These are phyloP conservation scores for Cantharellus cinnabarinus DNA, from an alignment of 768 basidiomycete genomes.

Conservation along the genomic window DNA sequence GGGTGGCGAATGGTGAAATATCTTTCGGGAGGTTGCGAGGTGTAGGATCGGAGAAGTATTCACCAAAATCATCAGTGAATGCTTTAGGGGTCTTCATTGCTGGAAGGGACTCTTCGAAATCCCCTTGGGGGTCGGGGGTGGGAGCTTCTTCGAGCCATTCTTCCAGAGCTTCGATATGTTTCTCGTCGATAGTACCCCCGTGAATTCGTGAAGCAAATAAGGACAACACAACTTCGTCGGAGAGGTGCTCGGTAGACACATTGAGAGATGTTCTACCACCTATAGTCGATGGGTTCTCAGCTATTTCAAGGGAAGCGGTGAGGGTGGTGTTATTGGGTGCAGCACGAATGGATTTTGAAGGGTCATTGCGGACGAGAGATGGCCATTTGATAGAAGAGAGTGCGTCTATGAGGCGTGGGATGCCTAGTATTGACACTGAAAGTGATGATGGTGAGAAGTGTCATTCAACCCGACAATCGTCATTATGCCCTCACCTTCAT, in stretches of 20 bases:
- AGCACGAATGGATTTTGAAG: neutral
- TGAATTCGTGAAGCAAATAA: conserved; percentile 1
- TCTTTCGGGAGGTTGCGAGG: neutral
- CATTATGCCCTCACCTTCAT: neutral
- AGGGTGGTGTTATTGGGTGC: conserved; percentile 2
- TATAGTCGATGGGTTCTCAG: neutral
- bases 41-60: conserved; percentile 43
- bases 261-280: neutral
- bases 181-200: neutral
- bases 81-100: too few relatives aligned
- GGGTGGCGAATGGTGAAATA: conserved; percentile 11
- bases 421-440: conserved; percentile 17
- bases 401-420: conserved; percentile 56
- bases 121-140: too few relatives aligned
- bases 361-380: conserved; percentile 32
- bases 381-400: conserved; percentile 83
- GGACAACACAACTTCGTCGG: neutral
- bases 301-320: too few relatives aligned
- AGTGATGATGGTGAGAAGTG: neutral
- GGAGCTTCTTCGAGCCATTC: conserved; percentile 38
- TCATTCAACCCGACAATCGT: conserved; percentile 9
- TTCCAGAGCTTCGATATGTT: conserved; percentile 38
- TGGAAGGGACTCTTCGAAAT: too few relatives aligned
- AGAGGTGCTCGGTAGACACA: conserved; percentile 16
- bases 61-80: conserved; percentile 68